Evolutionary conservation across 2,329 filamentous ascomycete species (phyloP).

Genomic region (Fusarium foetens): DNA sequence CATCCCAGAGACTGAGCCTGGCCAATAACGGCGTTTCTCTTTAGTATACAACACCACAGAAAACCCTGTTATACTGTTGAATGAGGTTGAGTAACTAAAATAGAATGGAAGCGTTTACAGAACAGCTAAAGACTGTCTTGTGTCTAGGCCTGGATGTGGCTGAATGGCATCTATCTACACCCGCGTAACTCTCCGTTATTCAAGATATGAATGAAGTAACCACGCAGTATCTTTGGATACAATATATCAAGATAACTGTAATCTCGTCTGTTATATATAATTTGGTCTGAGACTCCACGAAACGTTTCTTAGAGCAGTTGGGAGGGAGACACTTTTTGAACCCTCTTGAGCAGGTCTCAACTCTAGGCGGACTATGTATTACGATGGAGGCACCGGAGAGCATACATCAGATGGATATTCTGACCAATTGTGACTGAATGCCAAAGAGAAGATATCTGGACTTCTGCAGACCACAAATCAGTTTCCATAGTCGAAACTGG

Average conservation of each 20-base stretch:
- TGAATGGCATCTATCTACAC: not conserved
- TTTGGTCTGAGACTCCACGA: not conserved
- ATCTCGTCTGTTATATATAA: too few species aligned
- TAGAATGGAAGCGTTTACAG: rapidly evolving
- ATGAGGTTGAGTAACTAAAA: too few species aligned
- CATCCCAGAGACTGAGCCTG: not conserved
- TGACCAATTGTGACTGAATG: not conserved
- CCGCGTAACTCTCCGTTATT: not conserved
- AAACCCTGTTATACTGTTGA: not conserved
- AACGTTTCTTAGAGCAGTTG: not conserved
- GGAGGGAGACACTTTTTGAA: not conserved
- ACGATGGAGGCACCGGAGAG: not conserved
- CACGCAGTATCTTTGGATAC: not conserved
- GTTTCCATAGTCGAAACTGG: not conserved
- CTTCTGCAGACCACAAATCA: not conserved
- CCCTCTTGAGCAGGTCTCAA: not conserved
- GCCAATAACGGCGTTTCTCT: too few species aligned
- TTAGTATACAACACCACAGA: not conserved
- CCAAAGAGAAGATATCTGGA: too few species aligned
- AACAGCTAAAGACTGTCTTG: not conserved
- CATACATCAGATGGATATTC: not conserved
- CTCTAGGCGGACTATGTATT: not conserved
- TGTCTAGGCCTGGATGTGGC: not conserved
- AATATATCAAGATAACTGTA: not conserved
- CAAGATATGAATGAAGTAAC: too few species aligned